Base-by-base conservation (phyloP, 805 yeast species). In the Suhomyces kilbournensis region DNA sequence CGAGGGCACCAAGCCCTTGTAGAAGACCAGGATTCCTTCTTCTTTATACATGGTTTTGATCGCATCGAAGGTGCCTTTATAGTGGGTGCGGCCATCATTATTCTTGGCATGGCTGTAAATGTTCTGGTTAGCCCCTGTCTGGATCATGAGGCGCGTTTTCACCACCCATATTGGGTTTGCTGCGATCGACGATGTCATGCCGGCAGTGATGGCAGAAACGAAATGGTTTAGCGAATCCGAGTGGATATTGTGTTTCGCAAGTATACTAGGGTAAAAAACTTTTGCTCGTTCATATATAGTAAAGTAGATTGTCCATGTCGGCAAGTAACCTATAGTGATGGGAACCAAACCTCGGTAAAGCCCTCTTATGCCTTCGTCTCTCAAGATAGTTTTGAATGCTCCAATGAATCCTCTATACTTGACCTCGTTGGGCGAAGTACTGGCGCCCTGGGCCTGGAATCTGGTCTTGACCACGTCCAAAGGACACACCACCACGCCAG, bases 151-250 rank as follows among this genome's bases (percentile, higher is more conserved):
- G 62, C 99, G 76, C 1, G 99, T 94, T 67, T 94, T 94, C 28
- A 94, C 92, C 44, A 94, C 98, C 99, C 99, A 94, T 12, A 93
- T 89, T 9, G 99, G 99, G 67, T 94, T 94, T 0, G 97, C 93
- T 7, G 85, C 68, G 9, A 90, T 76, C 0, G 98, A 88, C 2
- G 96, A 88, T 7, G 85, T 82, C 51, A 89, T 83, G 26, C 99
- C 99, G 1, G 98, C 97, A 4, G 90, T 80, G 47, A 93, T 78
- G 1, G 99, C 97, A 49, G 83, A 75, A 44, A 72, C 69, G 58
- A 79, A 79, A 61, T 81, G 83, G 49, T 68, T 67, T 34, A 68
- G 42, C 3, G 68, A 56, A 35, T 65, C 69, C 17, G 57, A 49
- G 12, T 64, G 55, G 17, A 69, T 49, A 34, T 63, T 63, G 14